Conservation (phyloP, 2,329 filamentous ascomycete genomes). For the Diaporthe sp. region DNA sequence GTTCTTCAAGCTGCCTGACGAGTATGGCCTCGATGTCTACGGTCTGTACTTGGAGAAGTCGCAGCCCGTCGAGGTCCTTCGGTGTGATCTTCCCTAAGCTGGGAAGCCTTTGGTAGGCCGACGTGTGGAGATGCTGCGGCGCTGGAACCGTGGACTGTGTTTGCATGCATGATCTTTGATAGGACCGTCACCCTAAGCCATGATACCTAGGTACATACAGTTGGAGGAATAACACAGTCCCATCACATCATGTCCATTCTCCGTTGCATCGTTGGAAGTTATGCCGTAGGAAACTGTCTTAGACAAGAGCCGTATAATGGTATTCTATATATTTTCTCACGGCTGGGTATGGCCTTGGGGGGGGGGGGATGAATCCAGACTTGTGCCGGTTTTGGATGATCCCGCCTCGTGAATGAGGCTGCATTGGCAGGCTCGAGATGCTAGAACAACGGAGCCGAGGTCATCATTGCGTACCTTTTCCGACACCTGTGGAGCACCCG, state of each 20-base stretch:
- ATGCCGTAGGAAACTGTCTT: neutral
- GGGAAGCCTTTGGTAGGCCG: neutral
- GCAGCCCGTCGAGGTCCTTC: slow-evolving; percentile 39
- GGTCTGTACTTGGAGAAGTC: slow-evolving; percentile 36
- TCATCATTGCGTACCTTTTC: too few relatives aligned
- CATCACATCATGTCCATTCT: neutral
- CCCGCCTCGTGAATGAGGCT: too few relatives aligned
- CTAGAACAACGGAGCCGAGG: too few relatives aligned
- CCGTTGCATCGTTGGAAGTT: neutral
- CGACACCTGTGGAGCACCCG: too few relatives aligned
- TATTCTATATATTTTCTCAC: neutral
- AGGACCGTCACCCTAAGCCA: neutral
- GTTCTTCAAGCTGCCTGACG: slow-evolving; percentile 28
- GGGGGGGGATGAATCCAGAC: too few relatives aligned
- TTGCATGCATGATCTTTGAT: too few relatives aligned
- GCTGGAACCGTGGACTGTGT: neutral
- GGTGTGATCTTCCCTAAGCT: slow-evolving; percentile 37
- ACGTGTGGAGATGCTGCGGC: neutral
- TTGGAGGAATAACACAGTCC: neutral
- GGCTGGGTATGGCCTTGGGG: too few relatives aligned
- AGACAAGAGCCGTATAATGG: too few relatives aligned
- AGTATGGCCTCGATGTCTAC: slow-evolving; percentile 29
- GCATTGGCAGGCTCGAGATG: too few relatives aligned
- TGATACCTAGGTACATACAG: neutral
- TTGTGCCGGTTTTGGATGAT: too few relatives aligned